A percentile compares a stretch with the other conserved stretches of the same genome.
Conservation (phyloP, 1,284 basidiomycete genomes). For the Trichosporon coremiiforme region DNA sequence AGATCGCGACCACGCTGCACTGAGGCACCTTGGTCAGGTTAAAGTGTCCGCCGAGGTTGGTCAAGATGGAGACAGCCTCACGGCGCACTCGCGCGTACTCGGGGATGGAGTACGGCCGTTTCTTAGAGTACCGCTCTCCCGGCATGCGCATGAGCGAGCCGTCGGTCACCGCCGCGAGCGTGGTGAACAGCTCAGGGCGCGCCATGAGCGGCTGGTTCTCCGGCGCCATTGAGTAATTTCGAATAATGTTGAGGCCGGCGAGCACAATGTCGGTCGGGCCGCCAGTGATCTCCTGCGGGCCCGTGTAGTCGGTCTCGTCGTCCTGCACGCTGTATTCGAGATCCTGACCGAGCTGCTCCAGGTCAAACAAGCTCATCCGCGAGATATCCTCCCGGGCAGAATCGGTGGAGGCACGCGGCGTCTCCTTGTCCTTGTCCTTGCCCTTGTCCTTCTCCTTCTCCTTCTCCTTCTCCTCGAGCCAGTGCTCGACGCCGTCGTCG, state of each 20-base stretch:
- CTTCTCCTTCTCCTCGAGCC: conserved; percentile 29
- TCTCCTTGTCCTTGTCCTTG: background rate
- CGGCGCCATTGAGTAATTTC: conserved; percentile 74
- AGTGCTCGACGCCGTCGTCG: conserved; percentile 59
- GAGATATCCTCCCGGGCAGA: conserved; percentile 62
- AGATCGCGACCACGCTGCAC: conserved; percentile 62
- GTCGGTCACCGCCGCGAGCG: conserved; percentile 67
- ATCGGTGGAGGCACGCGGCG: conserved; percentile 3
- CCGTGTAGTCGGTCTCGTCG: conserved; percentile 55
- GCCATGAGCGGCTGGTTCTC: conserved; percentile 75
- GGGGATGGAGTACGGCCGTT: conserved; percentile 63
- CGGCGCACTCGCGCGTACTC: conserved; percentile 75
- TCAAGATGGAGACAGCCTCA: conserved; percentile 73
- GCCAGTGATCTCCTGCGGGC: conserved; percentile 32
- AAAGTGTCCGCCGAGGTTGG: conserved; percentile 65
- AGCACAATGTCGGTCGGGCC: conserved; percentile 65
- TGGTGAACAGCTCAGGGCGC: conserved; percentile 64
- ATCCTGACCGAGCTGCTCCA: conserved; percentile 83
- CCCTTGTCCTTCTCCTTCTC: background rate
- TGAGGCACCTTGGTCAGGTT: conserved; percentile 54
- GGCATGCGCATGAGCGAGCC: conserved; percentile 59
- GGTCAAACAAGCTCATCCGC: conserved; percentile 76
- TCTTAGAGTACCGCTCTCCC: conserved; percentile 42
- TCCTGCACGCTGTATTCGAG: conserved; percentile 72
- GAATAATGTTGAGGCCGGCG: conserved; percentile 75